Evolutionary conservation across 1,139 yeast species (phyloP), one percentile per base, ranked within the genome.

Genomic region (Yamadazyma spencermartinsiae): DNA sequence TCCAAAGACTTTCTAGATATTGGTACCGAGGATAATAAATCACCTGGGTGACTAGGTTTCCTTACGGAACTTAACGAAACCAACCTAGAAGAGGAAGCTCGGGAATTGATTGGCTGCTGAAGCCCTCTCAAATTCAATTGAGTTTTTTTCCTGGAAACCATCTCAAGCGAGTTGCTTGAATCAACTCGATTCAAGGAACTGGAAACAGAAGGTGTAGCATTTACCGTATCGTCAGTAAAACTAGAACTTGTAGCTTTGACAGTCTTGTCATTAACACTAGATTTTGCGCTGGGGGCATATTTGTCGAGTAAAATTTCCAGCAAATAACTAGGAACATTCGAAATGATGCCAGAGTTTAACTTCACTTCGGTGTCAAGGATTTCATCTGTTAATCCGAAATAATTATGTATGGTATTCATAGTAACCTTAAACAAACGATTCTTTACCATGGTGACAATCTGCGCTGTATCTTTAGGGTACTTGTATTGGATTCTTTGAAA

Each of bases 391-490:
- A 92, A 64, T 0, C 96, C 96, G 37, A 92, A 68, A 57, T 92
- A 92, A 50, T 80, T 76, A 55, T 90, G 94, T 10, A 94, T 86
- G 0, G 97, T 86, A 55, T 85, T 92, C 63, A 90, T 82, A 0
- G 98, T 90, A 5, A 92, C 97, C 51, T 95, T 77, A 57, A 88
- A 88, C 41, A 92, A 71, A 45, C 96, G 76, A 1, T 95, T 84
- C 45, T 90, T 68, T 13, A 92, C 88, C 79, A 92, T 89, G 48
- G 95, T 96, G 7, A 92, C 94, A 33, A 92, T 90, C 58, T 90
- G 96, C 0, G 97, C 86, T 0, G 96, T 84, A 0, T 96, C 87
- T 48, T 86, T 80, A 6, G 98, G 98, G 55, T 82, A 87, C 50
- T 82, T 86, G 27, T 68, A 56, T 11, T 87, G 85, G 33, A 92